A percentile compares a stretch with the other conserved stretches of the same genome.
These are phyloP conservation scores for Botrytis hyacinthi DNA, from an alignment of 2,329 filamentous ascomycete species.

Conservation along the genomic window DNA sequence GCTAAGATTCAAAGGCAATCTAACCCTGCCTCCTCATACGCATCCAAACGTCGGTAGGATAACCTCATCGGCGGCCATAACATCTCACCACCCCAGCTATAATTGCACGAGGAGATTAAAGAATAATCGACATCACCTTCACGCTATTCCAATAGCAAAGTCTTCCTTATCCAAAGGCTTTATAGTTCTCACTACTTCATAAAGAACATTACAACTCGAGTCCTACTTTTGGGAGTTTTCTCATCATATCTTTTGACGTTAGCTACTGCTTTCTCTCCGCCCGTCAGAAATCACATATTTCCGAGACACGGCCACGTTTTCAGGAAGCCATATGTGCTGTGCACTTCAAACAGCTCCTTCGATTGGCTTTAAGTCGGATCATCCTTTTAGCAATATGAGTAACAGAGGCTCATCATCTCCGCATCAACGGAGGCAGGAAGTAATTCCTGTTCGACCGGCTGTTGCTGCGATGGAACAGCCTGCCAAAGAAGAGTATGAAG, in stretches of 20 bases:
- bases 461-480: slow-evolving; percentile 27
- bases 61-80: slow-evolving; percentile 13
- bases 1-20: slow-evolving; percentile 12
- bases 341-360: slow-evolving; percentile 27
- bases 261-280: neutral
- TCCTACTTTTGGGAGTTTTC: neutral
- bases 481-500: slow-evolving; percentile 33
- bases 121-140: neutral
- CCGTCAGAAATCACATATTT: neutral
- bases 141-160: neutral
- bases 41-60: neutral
- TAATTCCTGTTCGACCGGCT: slow-evolving; percentile 27
- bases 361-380: slow-evolving; percentile 36
- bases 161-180: neutral
- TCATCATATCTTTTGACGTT: neutral
- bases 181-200: neutral
- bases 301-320: neutral
- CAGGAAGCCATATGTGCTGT: slow-evolving; percentile 31
- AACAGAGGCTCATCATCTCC: slow-evolving; percentile 28
- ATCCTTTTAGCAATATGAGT: slow-evolving; percentile 31
- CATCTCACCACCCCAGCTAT: neutral
- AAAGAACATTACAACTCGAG: neutral
- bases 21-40: neutral
- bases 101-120: neutral
- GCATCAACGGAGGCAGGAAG: slow-evolving; percentile 27